A percentile compares a stretch with the other conserved stretches of the same genome.
These are phyloP conservation scores for Aegilops longissima DNA, from an alignment of 176 grass and related monocot genomes.

Conservation along the genomic window DNA sequence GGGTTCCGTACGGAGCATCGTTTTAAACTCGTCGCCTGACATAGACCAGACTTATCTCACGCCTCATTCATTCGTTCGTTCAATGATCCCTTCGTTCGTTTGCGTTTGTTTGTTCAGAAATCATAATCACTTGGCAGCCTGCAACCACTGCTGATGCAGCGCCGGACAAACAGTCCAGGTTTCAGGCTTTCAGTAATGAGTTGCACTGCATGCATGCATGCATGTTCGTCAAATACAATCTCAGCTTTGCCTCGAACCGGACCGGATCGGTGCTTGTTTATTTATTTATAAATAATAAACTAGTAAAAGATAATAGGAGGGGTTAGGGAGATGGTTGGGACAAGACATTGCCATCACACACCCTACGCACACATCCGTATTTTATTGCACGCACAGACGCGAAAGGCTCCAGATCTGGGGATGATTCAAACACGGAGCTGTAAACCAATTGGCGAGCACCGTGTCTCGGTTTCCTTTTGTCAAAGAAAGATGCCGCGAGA, in stretches of 20 bases:
- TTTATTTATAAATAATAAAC: too few species aligned
- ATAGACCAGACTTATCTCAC: neutral
- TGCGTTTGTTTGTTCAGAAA: neutral
- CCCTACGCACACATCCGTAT: neutral
- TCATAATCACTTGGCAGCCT: neutral
- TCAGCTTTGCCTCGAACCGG: neutral
- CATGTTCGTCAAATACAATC: neutral
- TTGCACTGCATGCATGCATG: neutral
- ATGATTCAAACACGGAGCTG: constrained; percentile 43
- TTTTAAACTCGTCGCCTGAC: neutral
- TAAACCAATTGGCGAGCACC: constrained; percentile 36
- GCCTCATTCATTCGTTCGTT: neutral
- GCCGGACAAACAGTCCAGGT: neutral
- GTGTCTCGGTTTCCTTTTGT: neutral
- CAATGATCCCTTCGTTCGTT: neutral
- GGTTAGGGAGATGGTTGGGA: too few species aligned
- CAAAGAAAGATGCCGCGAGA: constrained; percentile 45
- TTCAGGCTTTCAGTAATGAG: neutral
- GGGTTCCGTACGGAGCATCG: neutral
- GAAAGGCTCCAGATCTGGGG: constrained; percentile 31
- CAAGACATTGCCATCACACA: too few species aligned
- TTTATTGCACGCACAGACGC: neutral
- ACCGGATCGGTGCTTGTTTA: neutral
- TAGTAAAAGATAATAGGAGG: too few species aligned
- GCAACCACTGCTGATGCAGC: neutral